A percentile compares a stretch with the other conserved stretches of the same genome.
These are phyloP conservation scores for Vanderwaltozyma tropicalis DNA, from an alignment of 805 yeast species.

Conservation along the genomic window DNA sequence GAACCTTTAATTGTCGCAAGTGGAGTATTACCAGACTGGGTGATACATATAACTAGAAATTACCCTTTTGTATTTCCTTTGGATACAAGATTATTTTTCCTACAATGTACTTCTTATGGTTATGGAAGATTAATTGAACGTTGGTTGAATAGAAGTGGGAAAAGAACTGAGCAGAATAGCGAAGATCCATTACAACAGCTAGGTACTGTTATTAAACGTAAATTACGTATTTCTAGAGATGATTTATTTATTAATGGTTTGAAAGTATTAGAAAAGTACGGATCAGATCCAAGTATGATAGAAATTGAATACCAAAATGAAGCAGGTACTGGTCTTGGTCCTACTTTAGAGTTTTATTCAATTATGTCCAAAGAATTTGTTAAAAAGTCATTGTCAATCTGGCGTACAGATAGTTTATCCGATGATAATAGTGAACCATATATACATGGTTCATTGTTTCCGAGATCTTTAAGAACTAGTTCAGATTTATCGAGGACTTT, in stretches of 20 bases:
- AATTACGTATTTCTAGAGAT: conserved; percentile 64
- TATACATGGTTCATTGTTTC: conserved; percentile 54
- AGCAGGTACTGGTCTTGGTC: conserved; percentile 94
- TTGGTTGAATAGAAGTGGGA: conserved; percentile 52
- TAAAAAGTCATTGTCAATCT: conserved; percentile 44
- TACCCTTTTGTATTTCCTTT: conserved; percentile 80
- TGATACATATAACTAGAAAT: conserved; percentile 55
- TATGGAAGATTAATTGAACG: conserved; percentile 69
- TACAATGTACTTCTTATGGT: conserved; percentile 86
- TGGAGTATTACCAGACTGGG: conserved; percentile 81
- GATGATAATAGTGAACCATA: conserved; percentile 31
- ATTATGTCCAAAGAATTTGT: conserved; percentile 68
- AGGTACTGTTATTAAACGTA: conserved; percentile 72
- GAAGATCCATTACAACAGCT: conserved; percentile 33
- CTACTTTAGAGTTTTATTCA: conserved; percentile 88
- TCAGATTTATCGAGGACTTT: conserved; percentile 35
- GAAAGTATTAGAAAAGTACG: conserved; percentile 66
- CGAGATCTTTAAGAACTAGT: conserved; percentile 43
- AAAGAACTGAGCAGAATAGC: conserved; percentile 24
- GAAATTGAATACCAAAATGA: conserved; percentile 86
- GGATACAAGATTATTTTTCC: conserved; percentile 63
- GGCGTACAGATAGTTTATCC: conserved; percentile 38
- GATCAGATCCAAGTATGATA: conserved; percentile 65
- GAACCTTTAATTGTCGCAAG: conserved; percentile 84
- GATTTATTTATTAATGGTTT: conserved; percentile 66